A percentile compares a stretch with the other conserved stretches of the same genome.
phyloP scores from a whole-genome alignment of 495 filamentous ascomycete species.

The Penicillium soppii region DNA sequence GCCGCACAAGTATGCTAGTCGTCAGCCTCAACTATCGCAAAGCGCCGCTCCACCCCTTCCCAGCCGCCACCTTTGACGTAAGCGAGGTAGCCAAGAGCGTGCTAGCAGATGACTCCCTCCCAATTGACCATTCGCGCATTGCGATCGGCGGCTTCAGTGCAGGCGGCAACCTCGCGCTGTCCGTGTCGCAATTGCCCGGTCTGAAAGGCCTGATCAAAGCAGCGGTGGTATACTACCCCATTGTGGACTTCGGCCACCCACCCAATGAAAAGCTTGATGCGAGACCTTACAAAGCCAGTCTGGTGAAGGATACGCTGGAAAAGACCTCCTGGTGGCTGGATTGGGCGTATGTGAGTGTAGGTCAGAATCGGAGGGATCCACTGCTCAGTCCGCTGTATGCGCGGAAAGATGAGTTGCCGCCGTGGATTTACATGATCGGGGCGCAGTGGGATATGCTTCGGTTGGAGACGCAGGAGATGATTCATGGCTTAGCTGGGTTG shows the following conservation, averaged over 20 bases:
- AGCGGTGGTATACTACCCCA: conserved; percentile 32
- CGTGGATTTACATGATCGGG: conserved; percentile 27
- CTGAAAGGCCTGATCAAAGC: conserved; percentile 31
- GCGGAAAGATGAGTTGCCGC: conserved; percentile 26
- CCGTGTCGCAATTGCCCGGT: conserved; percentile 24
- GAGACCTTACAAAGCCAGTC: conserved; percentile 25
- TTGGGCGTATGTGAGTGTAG: conserved; percentile 30
- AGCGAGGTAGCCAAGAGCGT: conserved; percentile 32
- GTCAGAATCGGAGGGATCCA: conserved; percentile 34
- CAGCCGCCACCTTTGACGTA: conserved; percentile 26
- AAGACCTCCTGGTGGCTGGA: conserved; percentile 24
- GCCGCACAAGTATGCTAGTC: conserved; percentile 32
- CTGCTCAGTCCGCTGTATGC: conserved; percentile 35
- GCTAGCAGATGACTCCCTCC: conserved; percentile 32
- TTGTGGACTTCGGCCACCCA: conserved; percentile 30
- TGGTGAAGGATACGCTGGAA: conserved; percentile 22
- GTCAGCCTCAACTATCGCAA: conserved; percentile 38
- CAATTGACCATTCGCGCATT: conserved; percentile 32
- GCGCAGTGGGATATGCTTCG: conserved; percentile 33
- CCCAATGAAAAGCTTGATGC: conserved; percentile 22
- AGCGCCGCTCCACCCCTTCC: conserved; percentile 31
- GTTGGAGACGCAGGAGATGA: conserved; percentile 33
- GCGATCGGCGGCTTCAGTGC: conserved; percentile 40
- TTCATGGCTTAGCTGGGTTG: conserved; percentile 27
- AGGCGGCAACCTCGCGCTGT: conserved; percentile 33